Percentiles rank a stretch among this genome's conserved stretches.
Evolutionary conservation across 495 filamentous ascomycete species (phyloP).

Genomic region (Penicillium daleae): DNA sequence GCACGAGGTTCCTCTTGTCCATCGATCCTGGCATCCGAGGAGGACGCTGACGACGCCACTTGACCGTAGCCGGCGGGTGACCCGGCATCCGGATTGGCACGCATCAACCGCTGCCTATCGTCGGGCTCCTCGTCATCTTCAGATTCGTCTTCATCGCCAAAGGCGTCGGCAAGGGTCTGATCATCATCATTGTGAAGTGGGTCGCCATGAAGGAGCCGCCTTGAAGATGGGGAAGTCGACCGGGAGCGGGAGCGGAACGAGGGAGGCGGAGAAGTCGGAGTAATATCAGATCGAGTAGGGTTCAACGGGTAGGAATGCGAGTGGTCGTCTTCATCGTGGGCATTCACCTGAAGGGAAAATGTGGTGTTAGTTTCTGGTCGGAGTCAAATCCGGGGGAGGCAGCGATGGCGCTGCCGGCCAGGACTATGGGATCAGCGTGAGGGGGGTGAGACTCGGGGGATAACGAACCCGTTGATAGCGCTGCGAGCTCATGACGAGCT

Average conservation of each 20-base stretch:
- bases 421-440: conserved; percentile 31
- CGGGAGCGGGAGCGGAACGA: conserved; percentile 91
- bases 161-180: conserved; percentile 83
- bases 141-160: conserved; percentile 72
- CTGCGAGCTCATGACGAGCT: conserved; percentile 73
- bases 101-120: conserved; percentile 84
- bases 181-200: conserved; percentile 63
- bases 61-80: conserved; percentile 35
- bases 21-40: conserved; percentile 40
- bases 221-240: conserved; percentile 69
- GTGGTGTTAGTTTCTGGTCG: conserved; percentile 18
- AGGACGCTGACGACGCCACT: conserved; percentile 31
- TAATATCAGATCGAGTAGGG: conserved; percentile 46
- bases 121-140: conserved; percentile 75
- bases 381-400: conserved; percentile 18
- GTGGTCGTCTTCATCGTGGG: conserved; percentile 56
- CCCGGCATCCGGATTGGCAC: conserved; percentile 58
- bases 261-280: conserved; percentile 86
- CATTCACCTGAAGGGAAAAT: conserved; percentile 49
- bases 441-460: conserved; percentile 15
- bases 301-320: conserved; percentile 46
- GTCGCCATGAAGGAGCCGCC: conserved; percentile 57
- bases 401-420: conserved; percentile 11
- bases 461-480: conserved; percentile 81
- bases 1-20: conserved; percentile 27